These are phyloP conservation scores for Daldinia sp. DNA, from an alignment of 2,329 filamentous ascomycete species.

Conservation along the genomic window DNA sequence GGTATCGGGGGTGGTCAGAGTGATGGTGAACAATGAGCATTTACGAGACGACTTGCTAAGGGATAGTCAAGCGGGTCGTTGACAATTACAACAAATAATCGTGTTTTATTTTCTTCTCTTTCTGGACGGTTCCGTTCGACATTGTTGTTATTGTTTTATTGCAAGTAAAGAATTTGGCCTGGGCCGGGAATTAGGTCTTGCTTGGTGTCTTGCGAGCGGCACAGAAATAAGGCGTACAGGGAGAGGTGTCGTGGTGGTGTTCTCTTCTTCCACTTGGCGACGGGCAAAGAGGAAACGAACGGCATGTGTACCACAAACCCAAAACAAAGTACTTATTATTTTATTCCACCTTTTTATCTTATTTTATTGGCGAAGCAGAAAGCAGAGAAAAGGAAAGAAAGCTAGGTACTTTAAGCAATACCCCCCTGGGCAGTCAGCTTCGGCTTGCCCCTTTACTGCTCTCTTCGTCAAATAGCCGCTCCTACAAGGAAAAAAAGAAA, in stretches of 20 bases:
- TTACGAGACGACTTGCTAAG: not conserved
- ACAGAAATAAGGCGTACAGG: constrained; percentile 22
- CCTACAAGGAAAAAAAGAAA: not conserved
- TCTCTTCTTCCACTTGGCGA: constrained; percentile 17
- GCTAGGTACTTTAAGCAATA: constrained; percentile 8
- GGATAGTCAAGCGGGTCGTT: constrained; percentile 1
- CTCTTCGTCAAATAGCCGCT: not conserved
- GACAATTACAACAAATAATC: constrained; percentile 4
- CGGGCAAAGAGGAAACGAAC: constrained; percentile 41
- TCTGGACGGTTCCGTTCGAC: not conserved
- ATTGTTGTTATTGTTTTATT: constrained; percentile 8
- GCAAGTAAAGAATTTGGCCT: constrained; percentile 10
- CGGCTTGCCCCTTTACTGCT: not conserved
- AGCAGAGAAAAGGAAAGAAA: not conserved
- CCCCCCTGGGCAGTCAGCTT: not conserved
- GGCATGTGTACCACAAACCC: constrained; percentile 50
- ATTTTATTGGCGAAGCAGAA: not conserved
- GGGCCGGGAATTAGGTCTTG: not conserved
- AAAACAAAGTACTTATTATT: constrained; percentile 13
- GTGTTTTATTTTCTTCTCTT: constrained; percentile 7
- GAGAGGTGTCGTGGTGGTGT: not conserved
- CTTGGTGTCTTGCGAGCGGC: not conserved
- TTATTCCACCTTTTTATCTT: not conserved
- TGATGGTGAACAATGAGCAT: constrained; percentile 48
- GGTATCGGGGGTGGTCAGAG: constrained; percentile 44